Percentiles rank a stretch among this genome's conserved stretches.
phyloP scores from a whole-genome alignment of 129 eudicot species.

The Chrysanthemum lavandulifolium region DNA sequence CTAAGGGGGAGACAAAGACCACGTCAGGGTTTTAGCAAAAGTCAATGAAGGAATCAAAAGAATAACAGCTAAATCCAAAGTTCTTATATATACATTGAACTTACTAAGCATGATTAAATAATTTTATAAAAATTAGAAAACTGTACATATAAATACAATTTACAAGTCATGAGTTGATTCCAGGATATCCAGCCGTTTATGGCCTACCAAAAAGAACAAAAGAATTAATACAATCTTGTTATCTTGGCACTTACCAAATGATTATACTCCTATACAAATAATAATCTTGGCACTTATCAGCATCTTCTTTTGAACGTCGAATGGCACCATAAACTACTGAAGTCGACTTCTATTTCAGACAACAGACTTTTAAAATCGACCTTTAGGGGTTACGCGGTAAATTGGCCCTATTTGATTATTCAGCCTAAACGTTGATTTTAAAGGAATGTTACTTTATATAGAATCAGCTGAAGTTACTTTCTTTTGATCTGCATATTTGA shows the following conservation, averaged over 20 bases:
- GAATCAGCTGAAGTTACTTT: not conserved
- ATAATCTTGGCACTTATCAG: no score
- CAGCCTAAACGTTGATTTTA: no score
- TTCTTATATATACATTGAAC: not conserved
- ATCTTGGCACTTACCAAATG: slow-evolving; percentile 9
- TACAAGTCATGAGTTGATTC: slow-evolving; percentile 3
- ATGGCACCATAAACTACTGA: no score
- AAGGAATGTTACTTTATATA: no score
- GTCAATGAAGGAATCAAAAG: not conserved
- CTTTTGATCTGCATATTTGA: not conserved
- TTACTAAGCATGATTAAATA: not conserved
- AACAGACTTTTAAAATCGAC: no score
- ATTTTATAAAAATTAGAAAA: not conserved
- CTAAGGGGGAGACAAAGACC: no score
- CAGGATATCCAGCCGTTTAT: not conserved
- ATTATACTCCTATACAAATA: not conserved
- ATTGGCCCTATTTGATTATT: no score
- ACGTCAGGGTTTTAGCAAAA: not conserved
- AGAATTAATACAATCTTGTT: slow-evolving; percentile 4
- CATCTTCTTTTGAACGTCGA: no score
- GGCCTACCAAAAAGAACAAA: slow-evolving; percentile 20
- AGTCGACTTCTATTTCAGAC: no score
- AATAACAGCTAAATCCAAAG: not conserved
- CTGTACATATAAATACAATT: slow-evolving; percentile 20
- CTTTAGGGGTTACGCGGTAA: no score